Evolutionary conservation across 352 stramenopile genomes (phyloP).

Genomic region (Aphanomyces stellatus): DNA sequence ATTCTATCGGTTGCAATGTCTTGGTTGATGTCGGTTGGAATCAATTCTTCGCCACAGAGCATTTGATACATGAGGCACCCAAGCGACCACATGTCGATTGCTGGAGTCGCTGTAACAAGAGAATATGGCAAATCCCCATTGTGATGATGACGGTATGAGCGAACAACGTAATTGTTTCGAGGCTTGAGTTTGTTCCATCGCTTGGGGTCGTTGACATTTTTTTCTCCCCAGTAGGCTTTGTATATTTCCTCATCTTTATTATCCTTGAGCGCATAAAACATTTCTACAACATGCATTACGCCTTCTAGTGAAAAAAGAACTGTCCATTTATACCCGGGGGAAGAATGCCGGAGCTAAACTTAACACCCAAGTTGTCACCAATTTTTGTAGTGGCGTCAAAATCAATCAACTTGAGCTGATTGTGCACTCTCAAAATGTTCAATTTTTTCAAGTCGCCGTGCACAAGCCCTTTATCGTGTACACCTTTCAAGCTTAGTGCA

Average conservation of each 20-base stretch:
- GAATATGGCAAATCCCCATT: not conserved
- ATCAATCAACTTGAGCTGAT: constrained; percentile 20
- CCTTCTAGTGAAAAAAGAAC: too few species aligned
- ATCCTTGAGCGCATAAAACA: constrained; percentile 37
- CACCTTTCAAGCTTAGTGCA: not conserved
- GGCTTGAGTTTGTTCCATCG: too few species aligned
- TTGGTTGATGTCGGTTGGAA: constrained; percentile 14
- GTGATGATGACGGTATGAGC: not conserved
- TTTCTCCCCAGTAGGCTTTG: constrained; percentile 78
- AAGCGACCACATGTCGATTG: constrained; percentile 22
- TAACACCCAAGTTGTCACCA: not conserved
- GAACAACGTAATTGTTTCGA: not conserved
- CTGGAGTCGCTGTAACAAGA: not conserved
- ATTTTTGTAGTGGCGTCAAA: constrained; percentile 6
- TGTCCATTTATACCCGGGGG: too few species aligned
- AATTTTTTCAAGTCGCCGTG: constrained; percentile 23
- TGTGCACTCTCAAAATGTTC: constrained; percentile 18
- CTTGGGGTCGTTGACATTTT: too few species aligned
- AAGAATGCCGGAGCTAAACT: constrained; percentile 21
- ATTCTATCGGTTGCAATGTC: constrained; percentile 9
- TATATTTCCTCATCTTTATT: constrained; percentile 70
- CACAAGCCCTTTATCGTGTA: not conserved
- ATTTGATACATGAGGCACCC: constrained; percentile 23
- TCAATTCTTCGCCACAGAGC: not conserved
- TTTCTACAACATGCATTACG: too few species aligned